Evolutionary conservation across 176 grass and related monocot species (phyloP), one percentile per base, ranked within the genome.

Genomic region (Paspalum vaginatum): DNA sequence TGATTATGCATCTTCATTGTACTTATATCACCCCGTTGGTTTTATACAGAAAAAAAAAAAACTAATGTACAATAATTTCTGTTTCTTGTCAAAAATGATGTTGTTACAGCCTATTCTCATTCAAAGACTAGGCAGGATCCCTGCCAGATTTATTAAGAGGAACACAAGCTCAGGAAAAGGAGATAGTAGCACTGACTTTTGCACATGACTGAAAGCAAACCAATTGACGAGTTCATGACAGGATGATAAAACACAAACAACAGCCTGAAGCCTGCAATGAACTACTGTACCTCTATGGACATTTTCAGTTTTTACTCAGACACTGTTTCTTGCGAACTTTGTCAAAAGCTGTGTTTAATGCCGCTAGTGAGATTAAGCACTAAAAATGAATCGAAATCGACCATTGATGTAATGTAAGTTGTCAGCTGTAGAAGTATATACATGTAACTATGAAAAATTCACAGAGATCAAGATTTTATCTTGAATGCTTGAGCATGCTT

Each of bases 231-330:
- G 54, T 56, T 57, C 22, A 7, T 57, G 22, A 48, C 21, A 16
- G 6, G 22, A 72, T 11, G 8, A 32, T 11, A 2, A 49, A 70
- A 37, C 14, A 0, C 24, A 50, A 50, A 72, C 47, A 18, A 3
- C 5, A 18, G 52, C 24, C 46, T 71, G 8, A 71, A 16, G 14
- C 8, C 68, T 15, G 17, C 46, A 51, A 8, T 37, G 51, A 8
- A 32, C 25, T 52, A 9, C 25, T 37, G 69, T 22, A 52, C 26
- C 14, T 26, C 44, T 50, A 5, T 50, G 68, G 13, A 49, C 45
- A 58, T 75, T 56, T 85, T 57, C 84, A 81, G 62, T 15, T 59
- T 44, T 16, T 20, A 68, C 52, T 57, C 50, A 80, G 60, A 53
- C 46, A 32, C 15, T 50, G 20, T 22, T 7, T 5, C 42, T n/a